A percentile compares a stretch with the other conserved stretches of the same genome.
Evolutionary conservation across 805 yeast species (phyloP).

Genomic region (Ogataea degrootiae): DNA sequence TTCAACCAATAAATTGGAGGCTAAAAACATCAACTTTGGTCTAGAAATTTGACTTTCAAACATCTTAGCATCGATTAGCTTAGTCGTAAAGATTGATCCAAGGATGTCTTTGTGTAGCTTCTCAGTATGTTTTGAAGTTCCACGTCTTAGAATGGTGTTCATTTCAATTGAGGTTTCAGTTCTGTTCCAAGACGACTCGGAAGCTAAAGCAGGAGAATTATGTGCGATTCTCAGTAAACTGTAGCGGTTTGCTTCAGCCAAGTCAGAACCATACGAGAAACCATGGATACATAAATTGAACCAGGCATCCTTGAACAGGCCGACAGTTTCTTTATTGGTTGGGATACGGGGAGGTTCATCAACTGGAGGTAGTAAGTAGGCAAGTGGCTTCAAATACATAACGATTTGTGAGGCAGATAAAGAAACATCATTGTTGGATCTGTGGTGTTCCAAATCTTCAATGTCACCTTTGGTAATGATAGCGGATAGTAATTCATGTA

Average conservation of each 20-base stretch:
- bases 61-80: constrained; percentile 39
- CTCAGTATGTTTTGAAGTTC: constrained; percentile 77
- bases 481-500: constrained; percentile 60
- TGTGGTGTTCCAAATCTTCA: constrained; percentile 64
- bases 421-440: constrained; percentile 69
- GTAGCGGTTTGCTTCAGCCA: constrained; percentile 41
- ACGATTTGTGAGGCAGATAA: constrained; percentile 68
- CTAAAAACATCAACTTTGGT: constrained; percentile 80
- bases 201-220: constrained; percentile 82
- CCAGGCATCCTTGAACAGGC: constrained; percentile 85
- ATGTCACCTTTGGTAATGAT: constrained; percentile 79
- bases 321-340: constrained; percentile 45
- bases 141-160: constrained; percentile 85
- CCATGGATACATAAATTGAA: constrained; percentile 92
- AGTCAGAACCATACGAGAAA: constrained; percentile 54
- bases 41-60: constrained; percentile 50
- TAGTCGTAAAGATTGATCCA: constrained; percentile 44
- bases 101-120: constrained; percentile 67
- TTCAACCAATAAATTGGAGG: constrained; percentile 79
- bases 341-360: constrained; percentile 39
- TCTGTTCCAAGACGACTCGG: constrained; percentile 72
- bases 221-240: constrained; percentile 72
- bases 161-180: constrained; percentile 90
- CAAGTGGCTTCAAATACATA: constrained; percentile 64
- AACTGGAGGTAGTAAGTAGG: constrained; percentile 62